phyloP scores from a whole-genome alignment of 495 filamentous ascomycete species.

The Lophiostoma macrostomum region DNA sequence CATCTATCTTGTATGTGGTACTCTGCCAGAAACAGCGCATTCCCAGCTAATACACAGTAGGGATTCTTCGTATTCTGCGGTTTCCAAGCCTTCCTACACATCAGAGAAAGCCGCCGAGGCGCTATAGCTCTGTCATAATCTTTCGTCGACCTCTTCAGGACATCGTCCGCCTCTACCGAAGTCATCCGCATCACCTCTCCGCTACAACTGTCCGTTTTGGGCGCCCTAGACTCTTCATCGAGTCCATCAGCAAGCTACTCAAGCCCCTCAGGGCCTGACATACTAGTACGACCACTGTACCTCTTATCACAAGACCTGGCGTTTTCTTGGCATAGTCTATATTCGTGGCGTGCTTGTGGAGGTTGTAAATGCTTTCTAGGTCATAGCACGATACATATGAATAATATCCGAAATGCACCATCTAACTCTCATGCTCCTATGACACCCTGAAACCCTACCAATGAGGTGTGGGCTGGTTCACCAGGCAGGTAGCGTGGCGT shows the following conservation, averaged over 20 bases:
- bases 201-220: no score
- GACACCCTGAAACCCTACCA: no score
- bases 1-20: constrained; percentile 72
- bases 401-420: no score
- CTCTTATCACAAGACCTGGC: constrained; percentile 8
- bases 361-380: constrained; percentile 3
- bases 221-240: no score
- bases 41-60: constrained; percentile 45
- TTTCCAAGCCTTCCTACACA: constrained; percentile 76
- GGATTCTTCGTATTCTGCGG: constrained; percentile 87
- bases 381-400: neutral
- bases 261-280: no score
- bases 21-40: neutral
- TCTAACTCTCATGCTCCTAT: no score
- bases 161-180: neutral
- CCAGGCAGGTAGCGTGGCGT: no score
- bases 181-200: neutral
- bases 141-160: neutral
- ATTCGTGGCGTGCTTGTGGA: neutral
- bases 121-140: constrained; percentile 65
- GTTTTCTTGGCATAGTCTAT: neutral
- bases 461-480: no score
- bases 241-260: no score
- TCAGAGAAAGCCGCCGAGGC: constrained; percentile 71
- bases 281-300: constrained; percentile 1